Conservation (phyloP, 73 alveolate genomes). For the Symbiodinium natans region DNA sequence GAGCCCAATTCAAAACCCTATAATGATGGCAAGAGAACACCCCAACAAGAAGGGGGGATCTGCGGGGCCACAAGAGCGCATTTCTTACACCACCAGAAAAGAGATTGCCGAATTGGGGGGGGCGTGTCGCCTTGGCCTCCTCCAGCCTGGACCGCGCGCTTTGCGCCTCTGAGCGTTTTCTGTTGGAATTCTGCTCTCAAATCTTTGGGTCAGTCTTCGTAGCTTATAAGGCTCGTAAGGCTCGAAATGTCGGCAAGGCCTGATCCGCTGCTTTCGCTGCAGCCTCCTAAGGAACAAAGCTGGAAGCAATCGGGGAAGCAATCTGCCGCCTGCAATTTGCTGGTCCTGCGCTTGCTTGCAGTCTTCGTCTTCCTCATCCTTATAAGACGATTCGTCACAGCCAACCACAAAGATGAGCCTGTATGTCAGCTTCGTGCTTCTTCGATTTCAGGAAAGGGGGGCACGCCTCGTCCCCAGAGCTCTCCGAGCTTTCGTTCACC, state of each 20-base stretch:
- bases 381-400: neutral
- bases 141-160: conserved; percentile 34
- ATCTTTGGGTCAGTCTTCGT: too few species aligned
- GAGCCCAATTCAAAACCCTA: neutral
- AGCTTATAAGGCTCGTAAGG: too few species aligned
- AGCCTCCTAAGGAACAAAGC: neutral
- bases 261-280: conserved; percentile 1
- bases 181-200: too few species aligned
- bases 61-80: too few species aligned
- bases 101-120: too few species aligned
- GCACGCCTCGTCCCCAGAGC: too few species aligned
- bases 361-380: conserved; percentile 10
- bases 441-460: too few species aligned
- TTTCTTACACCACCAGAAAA: too few species aligned
- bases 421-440: too few species aligned
- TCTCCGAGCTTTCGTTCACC: neutral
- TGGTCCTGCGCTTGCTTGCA: conserved; percentile 50
- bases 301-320: neutral
- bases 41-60: neutral
- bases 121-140: conserved; percentile 32
- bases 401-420: too few species aligned
- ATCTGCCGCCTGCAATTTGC: neutral
- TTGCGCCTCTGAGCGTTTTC: conserved; percentile 22
- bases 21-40: neutral
- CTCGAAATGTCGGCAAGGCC: neutral